These are phyloP conservation scores for Rhododendron vialii DNA, from an alignment of 148 eudicot genomes.

Conservation along the genomic window DNA sequence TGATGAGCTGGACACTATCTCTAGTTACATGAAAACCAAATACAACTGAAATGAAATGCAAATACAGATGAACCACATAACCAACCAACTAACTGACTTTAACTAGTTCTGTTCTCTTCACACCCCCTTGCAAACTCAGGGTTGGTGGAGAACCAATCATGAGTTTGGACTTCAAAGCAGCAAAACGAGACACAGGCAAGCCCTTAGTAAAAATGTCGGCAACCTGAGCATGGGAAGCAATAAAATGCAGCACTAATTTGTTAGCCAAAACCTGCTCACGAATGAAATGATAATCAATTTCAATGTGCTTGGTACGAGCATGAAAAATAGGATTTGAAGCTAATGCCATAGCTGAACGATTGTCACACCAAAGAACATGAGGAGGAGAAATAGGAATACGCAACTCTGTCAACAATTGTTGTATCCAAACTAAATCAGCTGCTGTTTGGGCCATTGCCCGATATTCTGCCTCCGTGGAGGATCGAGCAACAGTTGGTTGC, in stretches of 20 bases:
- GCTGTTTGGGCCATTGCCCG: not conserved
- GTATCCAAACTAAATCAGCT: not conserved
- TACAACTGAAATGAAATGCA: too few species aligned
- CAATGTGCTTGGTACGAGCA: not conserved
- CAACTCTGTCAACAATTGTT: not conserved
- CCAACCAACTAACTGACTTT: too few species aligned
- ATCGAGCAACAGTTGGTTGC: not conserved
- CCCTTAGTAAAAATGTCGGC: not conserved
- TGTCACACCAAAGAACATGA: not conserved
- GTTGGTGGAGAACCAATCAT: not conserved
- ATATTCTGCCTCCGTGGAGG: not conserved
- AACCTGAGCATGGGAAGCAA: not conserved
- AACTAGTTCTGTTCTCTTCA: too few species aligned
- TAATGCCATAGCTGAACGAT: not conserved
- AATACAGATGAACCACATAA: too few species aligned
- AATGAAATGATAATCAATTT: not conserved
- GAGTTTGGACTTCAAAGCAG: not conserved
- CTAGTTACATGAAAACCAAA: too few species aligned
- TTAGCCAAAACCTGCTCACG: not conserved
- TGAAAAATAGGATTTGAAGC: not conserved
- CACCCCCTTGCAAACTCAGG: too few species aligned
- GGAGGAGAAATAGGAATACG: not conserved
- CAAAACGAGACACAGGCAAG: not conserved
- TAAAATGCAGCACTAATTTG: not conserved
- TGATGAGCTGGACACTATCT: too few species aligned